Evolutionary conservation across 768 basidiomycete genomes (phyloP).

Genomic region (Russula earlei): DNA sequence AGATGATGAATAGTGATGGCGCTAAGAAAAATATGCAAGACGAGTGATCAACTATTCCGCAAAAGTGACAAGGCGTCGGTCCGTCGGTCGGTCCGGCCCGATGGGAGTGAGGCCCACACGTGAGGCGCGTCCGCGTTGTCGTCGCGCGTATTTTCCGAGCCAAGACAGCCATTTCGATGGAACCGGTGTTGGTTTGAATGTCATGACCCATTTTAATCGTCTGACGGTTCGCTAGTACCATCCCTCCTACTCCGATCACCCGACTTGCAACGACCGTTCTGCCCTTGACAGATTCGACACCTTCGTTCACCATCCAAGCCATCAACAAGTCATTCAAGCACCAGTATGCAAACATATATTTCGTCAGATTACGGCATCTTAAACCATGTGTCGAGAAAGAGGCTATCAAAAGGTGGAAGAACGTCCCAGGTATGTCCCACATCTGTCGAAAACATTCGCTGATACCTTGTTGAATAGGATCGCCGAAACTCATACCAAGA

Average conservation of each 20-base stretch:
- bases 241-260: neutral
- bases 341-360: slow-evolving; percentile 71
- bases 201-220: neutral
- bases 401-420: slow-evolving; percentile 44
- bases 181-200: slow-evolving; percentile 2
- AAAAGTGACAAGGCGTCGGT: too few relatives aligned
- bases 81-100: neutral
- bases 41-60: too few relatives aligned
- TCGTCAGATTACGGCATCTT: slow-evolving; percentile 44
- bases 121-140: too few relatives aligned
- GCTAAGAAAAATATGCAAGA: too few relatives aligned
- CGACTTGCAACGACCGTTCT: slow-evolving; percentile 11
- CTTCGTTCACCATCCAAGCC: slow-evolving; percentile 35
- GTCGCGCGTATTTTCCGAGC: neutral
- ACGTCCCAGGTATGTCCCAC: slow-evolving; percentile 31
- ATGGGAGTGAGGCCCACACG: too few relatives aligned
- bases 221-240: slow-evolving; percentile 4
- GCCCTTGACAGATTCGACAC: slow-evolving; percentile 9
- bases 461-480: slow-evolving; percentile 33
- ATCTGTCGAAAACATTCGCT: neutral
- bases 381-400: slow-evolving; percentile 37
- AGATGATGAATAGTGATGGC: too few relatives aligned
- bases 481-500: slow-evolving; percentile 61
- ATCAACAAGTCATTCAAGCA: slow-evolving; percentile 49
- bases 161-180: neutral